A percentile compares a stretch with the other conserved stretches of the same genome.
These are phyloP conservation scores for Phycomyces blakesleeanus DNA, from an alignment of 192 early-diverging fungal species.

Conservation along the genomic window DNA sequence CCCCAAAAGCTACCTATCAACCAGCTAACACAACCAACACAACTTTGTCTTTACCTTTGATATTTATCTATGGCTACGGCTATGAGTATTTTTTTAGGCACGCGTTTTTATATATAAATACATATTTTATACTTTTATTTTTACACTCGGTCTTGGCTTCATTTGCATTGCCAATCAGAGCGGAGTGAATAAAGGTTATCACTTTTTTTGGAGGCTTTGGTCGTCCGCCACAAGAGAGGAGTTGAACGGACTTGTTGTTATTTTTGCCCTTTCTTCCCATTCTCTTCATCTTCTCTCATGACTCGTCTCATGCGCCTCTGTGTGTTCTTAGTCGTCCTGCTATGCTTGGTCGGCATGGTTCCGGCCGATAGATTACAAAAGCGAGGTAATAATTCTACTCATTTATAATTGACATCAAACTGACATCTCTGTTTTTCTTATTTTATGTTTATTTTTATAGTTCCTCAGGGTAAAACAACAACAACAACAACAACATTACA, in stretches of 20 bases:
- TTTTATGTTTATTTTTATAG: conserved; percentile 2
- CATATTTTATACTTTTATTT: neutral
- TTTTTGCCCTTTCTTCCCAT: conserved; percentile 4
- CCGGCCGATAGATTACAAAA: conserved; percentile 4
- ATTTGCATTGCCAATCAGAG: no score
- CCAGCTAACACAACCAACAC: no score
- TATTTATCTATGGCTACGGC: no score
- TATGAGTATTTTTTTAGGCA: no score
- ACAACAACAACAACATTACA: neutral
- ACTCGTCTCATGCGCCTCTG: conserved; percentile 3
- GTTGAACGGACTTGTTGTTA: conserved; percentile 1
- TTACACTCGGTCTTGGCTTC: neutral
- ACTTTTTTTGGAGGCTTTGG: conserved; percentile 3
- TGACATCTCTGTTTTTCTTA: neutral
- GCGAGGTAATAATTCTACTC: neutral
- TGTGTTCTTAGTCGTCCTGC: neutral
- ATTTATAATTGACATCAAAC: neutral
- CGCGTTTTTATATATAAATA: neutral
- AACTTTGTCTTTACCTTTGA: no score
- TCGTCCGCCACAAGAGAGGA: neutral
- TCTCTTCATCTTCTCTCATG: conserved; percentile 1
- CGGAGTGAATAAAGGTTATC: neutral
- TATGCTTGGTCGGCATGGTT: conserved; percentile 1
- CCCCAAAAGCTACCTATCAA: no score
- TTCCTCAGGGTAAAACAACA: conserved; percentile 11